Evolutionary conservation across 1,284 basidiomycete species (phyloP), one percentile per base, ranked within the genome.

Genomic region (Apiotrichum laibachii): DNA sequence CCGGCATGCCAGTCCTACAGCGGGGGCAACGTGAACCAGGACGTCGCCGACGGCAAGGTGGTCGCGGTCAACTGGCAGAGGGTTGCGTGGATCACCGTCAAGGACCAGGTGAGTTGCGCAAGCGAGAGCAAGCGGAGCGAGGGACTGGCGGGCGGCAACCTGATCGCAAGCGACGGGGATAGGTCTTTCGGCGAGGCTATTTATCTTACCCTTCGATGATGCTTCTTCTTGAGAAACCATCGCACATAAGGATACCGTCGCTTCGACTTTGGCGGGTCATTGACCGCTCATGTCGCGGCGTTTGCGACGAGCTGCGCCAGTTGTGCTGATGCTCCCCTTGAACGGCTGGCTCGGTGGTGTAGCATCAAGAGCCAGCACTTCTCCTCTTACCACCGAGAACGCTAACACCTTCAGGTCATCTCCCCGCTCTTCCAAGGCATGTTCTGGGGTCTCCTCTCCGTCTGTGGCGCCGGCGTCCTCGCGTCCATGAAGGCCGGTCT

Each of bases 21-120:
- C 2, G 26, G 33, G 5, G 53, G 11, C 37, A 22, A 16, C 39
- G 44, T 18, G n/a, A 9, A 21, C 11, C 45, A 37, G 45, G 56
- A 44, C n/a, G 47, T 61, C 11, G 48, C 37, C 11, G 73, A 69
- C 68, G 77, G 75, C 4, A 50, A 67, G 49, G 62, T 72, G 48
- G 67, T 77, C 2, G 65, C 67, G 34, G 75, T 78, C 18, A 64
- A 73, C 42, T 78, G 75, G 73, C 46, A 57, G 1, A 64, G 64
- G 50, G 71, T 71, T 1, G 50, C 61, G 16, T 77, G 75, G 72
- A 69, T 77, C 3, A 79, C 77, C 0, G 39, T 77, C 11, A 55
- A 72, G 49, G 77, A 79, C 70, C 77, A 79, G 64, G 77, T 77
- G 49, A 57, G 75, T 72, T 6, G 51, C n/a, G n/a, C n/a, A n/a